Conservation (phyloP, 768 basidiomycete genomes). For the Saitozyma sp. region DNA sequence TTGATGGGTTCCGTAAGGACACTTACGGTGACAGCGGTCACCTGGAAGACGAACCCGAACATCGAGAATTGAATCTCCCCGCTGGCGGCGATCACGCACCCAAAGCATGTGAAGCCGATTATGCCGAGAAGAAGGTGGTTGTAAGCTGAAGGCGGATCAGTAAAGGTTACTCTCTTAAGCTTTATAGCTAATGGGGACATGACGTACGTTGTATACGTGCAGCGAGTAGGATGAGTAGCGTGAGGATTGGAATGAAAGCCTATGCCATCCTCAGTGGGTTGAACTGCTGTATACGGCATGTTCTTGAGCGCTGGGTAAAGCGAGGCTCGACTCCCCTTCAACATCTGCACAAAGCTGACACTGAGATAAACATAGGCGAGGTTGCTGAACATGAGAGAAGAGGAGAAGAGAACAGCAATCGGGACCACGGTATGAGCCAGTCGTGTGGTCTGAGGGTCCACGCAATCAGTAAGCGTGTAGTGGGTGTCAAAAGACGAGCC, state of each 20-base stretch:
- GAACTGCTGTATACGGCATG: no score
- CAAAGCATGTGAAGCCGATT: slow-evolving; percentile 18
- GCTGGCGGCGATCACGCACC: slow-evolving; percentile 23
- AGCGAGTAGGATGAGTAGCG: slow-evolving; percentile 17
- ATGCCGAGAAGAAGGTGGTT: slow-evolving; percentile 17
- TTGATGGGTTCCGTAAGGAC: no score
- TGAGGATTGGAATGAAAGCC: slow-evolving; percentile 30
- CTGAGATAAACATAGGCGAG: slow-evolving; percentile 33
- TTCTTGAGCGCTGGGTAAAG: no score
- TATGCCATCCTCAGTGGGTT: no score
- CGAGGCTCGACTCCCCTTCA: slow-evolving; percentile 21
- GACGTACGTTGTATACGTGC: slow-evolving; percentile 15
- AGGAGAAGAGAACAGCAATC: slow-evolving; percentile 26
- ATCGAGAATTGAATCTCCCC: slow-evolving; percentile 16
- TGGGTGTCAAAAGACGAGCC: slow-evolving; percentile 2
- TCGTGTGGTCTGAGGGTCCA: no score
- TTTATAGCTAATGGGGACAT: no score
- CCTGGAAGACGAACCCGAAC: slow-evolving; percentile 27
- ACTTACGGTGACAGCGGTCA: slow-evolving; percentile 22
- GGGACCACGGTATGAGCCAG: slow-evolving; percentile 31
- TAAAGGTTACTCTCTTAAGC: no score
- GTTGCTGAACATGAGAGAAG: slow-evolving; percentile 27
- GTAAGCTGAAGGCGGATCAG: slow-evolving; percentile 15
- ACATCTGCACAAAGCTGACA: slow-evolving; percentile 36
- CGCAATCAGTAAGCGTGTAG: slow-evolving; percentile 3